Evolutionary conservation across 345 rosid species (phyloP).

Genomic region (Eucalyptus regnans): DNA sequence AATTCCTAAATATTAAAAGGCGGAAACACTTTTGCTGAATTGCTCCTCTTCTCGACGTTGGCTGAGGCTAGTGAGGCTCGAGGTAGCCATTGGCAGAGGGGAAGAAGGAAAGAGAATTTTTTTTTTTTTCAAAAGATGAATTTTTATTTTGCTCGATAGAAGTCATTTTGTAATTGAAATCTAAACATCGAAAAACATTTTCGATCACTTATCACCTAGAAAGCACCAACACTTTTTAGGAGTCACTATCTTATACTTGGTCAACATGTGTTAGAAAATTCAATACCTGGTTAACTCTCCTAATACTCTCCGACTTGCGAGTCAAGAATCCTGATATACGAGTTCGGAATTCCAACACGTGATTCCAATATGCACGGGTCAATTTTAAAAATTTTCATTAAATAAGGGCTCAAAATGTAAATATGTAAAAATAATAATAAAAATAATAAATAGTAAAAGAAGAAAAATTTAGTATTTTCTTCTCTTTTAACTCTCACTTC

Average conservation of each 20-base stretch:
- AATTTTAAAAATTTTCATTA: no score
- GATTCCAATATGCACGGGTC: rapidly evolving
- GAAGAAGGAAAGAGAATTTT: not conserved
- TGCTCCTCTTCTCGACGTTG: not conserved
- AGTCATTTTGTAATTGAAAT: rapidly evolving
- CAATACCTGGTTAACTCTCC: rapidly evolving
- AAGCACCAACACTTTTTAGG: rapidly evolving
- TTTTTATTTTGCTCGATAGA: no score
- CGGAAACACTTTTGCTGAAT: not conserved
- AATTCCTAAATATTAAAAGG: not conserved
- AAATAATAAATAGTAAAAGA: no score
- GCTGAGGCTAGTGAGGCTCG: not conserved
- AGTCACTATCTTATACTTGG: rapidly evolving
- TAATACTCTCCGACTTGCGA: no score
- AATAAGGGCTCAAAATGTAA: no score
- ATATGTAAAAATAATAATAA: no score
- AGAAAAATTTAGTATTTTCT: rapidly evolving
- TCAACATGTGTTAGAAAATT: no score
- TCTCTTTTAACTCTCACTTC: rapidly evolving
- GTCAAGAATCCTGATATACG: rapidly evolving
- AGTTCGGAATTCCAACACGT: rapidly evolving
- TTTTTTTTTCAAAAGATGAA: not conserved
- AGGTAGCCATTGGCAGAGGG: rapidly evolving
- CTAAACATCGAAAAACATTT: no score
- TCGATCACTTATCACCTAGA: no score